Conservation (phyloP, 2,329 filamentous ascomycete species). For the Trichoderma arundinaceum region DNA sequence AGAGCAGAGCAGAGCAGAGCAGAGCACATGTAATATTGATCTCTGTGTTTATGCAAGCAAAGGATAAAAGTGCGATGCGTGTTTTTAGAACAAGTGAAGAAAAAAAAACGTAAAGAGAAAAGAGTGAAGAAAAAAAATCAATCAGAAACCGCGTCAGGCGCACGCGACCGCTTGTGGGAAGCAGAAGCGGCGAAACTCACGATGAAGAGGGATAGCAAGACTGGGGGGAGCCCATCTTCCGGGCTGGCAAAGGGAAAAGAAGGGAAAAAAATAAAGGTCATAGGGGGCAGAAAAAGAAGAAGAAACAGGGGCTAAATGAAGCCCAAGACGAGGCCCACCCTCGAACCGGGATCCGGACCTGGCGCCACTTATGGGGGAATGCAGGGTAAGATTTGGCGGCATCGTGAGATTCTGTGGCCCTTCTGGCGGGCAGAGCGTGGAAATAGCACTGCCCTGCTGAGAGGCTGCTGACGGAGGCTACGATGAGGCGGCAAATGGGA, state of each 20-base stretch:
- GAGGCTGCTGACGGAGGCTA: conserved; percentile 13
- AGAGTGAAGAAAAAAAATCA: background rate
- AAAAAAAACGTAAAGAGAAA: conserved; percentile 8
- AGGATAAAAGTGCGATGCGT: background rate
- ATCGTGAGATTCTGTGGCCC: conserved; percentile 21
- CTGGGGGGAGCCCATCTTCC: conserved; percentile 11
- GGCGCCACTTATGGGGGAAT: conserved; percentile 19
- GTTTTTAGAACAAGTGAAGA: background rate
- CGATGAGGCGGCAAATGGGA: background rate
- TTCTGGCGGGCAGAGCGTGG: background rate
- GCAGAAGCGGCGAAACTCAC: conserved; percentile 29
- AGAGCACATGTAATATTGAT: too few species aligned
- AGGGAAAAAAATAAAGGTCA: background rate
- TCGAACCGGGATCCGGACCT: conserved; percentile 26
- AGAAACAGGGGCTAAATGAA: conserved; percentile 28
- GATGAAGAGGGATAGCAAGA: conserved; percentile 23
- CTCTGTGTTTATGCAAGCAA: too few species aligned
- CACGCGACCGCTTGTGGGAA: conserved; percentile 25
- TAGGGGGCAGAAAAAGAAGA: background rate
- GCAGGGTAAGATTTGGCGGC: background rate
- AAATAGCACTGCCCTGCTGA: conserved; percentile 1
- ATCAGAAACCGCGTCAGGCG: conserved; percentile 9
- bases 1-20: too few species aligned
- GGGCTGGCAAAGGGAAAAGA: background rate
- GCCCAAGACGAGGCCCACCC: conserved; percentile 24